phyloP scores from a whole-genome alignment of 2,329 filamentous ascomycete species.

The Emydomyces testavorans region DNA sequence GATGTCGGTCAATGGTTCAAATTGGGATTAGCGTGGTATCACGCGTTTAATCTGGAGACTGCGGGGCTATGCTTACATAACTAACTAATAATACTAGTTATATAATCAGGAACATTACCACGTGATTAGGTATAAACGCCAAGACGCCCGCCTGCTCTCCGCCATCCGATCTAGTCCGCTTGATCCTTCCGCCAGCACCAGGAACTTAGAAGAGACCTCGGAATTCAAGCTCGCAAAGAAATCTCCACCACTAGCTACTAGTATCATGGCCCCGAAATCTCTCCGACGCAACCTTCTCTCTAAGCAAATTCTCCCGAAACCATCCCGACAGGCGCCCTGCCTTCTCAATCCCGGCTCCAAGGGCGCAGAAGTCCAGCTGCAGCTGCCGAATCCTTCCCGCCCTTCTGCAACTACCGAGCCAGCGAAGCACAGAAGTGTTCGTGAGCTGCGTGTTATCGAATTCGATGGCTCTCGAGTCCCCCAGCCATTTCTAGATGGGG shows the following conservation, averaged over 20 bases:
- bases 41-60: slow-evolving; percentile 1
- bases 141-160: background rate
- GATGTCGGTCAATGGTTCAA: slow-evolving; percentile 8
- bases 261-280: slow-evolving; percentile 1
- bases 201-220: no score
- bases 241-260: no score
- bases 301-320: slow-evolving; percentile 13
- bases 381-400: background rate
- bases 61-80: background rate
- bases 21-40: slow-evolving; percentile 6
- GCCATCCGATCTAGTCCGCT: background rate
- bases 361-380: slow-evolving; percentile 14
- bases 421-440: background rate
- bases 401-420: background rate
- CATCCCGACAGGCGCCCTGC: slow-evolving; percentile 1
- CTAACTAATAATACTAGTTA: no score
- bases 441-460: slow-evolving; percentile 11
- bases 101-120: no score
- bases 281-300: slow-evolving; percentile 2
- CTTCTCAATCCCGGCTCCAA: slow-evolving; percentile 11
- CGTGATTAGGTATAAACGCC: background rate
- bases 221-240: no score
- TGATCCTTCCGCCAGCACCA: no score
- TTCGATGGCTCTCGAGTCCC: slow-evolving; percentile 15
- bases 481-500: slow-evolving; percentile 17